These are phyloP conservation scores for Clitoria ternatea DNA, from an alignment of 306 rosid genomes.

Conservation along the genomic window DNA sequence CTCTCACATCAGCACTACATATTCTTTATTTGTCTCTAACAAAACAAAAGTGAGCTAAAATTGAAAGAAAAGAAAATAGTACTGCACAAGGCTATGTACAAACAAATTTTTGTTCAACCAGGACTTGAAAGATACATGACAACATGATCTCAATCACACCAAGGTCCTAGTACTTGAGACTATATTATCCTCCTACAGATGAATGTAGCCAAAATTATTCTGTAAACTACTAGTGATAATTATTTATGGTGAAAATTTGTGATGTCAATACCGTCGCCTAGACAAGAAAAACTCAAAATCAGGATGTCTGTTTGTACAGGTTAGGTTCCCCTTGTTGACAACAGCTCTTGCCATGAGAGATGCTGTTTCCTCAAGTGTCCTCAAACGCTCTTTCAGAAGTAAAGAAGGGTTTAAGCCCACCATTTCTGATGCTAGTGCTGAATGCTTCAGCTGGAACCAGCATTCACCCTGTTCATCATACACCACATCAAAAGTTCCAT, in stretches of 20 bases:
- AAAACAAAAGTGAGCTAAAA: conserved; percentile 19
- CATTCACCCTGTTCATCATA: conserved; percentile 75
- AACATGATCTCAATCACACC: background rate
- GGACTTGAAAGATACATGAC: conserved; percentile 20
- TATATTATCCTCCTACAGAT: conserved; percentile 21
- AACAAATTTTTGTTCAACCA: conserved; percentile 23
- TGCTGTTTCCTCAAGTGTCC: conserved; percentile 71
- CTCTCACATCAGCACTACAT: conserved; percentile 28
- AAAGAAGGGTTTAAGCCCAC: conserved; percentile 32
- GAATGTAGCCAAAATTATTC: conserved; percentile 35
- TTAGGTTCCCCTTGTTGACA: conserved; percentile 49
- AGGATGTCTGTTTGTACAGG: conserved; percentile 56
- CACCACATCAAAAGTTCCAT: background rate
- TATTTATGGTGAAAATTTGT: background rate
- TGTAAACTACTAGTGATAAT: conserved; percentile 9
- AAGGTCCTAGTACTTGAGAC: conserved; percentile 14
- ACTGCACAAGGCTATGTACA: conserved; percentile 39
- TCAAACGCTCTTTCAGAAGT: conserved; percentile 51
- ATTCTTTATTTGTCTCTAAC: conserved; percentile 3
- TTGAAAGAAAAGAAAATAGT: background rate
- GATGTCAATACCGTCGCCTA: conserved; percentile 44
- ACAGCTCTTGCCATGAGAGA: conserved; percentile 72
- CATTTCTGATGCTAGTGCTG: conserved; percentile 23
- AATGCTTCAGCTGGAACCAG: conserved; percentile 57
- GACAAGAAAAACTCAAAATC: conserved; percentile 80